Evolutionary conservation across 1,139 yeast genomes (phyloP).

Genomic region (Wickerhamiella infanticola): DNA sequence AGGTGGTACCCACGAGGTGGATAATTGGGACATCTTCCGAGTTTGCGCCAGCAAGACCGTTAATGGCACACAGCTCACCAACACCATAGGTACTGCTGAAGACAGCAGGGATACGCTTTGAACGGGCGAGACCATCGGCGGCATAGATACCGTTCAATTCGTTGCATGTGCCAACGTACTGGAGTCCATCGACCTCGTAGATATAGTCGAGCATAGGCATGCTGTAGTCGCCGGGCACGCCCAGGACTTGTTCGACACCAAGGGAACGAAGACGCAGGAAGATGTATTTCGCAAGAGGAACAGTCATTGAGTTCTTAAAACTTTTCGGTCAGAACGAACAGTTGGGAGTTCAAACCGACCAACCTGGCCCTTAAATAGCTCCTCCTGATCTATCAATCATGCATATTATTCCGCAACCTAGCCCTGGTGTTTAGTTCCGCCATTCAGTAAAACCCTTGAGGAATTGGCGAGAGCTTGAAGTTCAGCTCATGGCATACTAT

Average conservation of each 20-base stretch:
- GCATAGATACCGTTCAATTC: constrained; percentile 59
- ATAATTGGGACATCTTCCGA: constrained; percentile 67
- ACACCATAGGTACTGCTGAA: constrained; percentile 57
- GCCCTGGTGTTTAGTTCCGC: background rate
- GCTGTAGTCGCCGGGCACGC: constrained; percentile 73
- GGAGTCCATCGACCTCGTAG: constrained; percentile 39
- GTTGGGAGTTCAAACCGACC: background rate
- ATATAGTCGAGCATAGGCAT: constrained; percentile 50
- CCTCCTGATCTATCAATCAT: too few species aligned
- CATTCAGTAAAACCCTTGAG: too few species aligned
- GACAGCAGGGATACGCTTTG: constrained; percentile 26
- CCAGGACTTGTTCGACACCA: constrained; percentile 51
- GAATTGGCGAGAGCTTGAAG: too few species aligned
- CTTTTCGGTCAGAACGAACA: background rate
- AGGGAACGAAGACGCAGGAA: constrained; percentile 44
- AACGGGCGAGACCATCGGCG: constrained; percentile 63
- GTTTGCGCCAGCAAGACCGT: constrained; percentile 71
- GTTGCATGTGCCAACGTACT: constrained; percentile 49
- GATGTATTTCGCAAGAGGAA: constrained; percentile 42
- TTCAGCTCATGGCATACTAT: too few species aligned
- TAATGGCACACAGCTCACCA: constrained; percentile 73
- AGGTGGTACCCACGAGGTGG: constrained; percentile 71
- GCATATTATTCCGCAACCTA: background rate
- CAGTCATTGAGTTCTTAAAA: background rate
- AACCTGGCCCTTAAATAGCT: too few species aligned